These are phyloP conservation scores for Phytophthora constricta DNA, from an alignment of 352 stramenopile genomes.

Conservation along the genomic window DNA sequence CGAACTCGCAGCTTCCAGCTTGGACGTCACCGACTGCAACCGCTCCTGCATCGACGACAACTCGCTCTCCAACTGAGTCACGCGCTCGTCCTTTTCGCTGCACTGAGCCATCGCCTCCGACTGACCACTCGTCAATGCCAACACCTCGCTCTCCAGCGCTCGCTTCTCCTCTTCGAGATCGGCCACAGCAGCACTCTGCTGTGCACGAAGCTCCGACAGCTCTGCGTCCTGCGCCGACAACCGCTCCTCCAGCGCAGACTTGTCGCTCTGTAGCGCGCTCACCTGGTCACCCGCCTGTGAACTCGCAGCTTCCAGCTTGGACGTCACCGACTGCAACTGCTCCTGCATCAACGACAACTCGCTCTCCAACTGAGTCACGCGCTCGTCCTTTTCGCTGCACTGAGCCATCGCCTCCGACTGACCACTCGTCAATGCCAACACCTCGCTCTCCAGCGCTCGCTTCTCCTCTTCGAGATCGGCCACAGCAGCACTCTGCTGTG, in stretches of 20 bases:
- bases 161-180: neutral
- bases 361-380: neutral
- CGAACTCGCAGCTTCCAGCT: neutral
- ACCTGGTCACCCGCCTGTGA: neutral
- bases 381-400: neutral
- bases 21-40: neutral
- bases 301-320: neutral
- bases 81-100: neutral
- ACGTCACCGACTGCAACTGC: neutral
- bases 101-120: neutral
- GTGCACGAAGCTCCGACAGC: neutral
- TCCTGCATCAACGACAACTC: neutral
- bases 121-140: neutral
- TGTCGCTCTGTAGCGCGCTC: neutral
- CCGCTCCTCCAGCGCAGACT: neutral
- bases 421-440: neutral
- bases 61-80: neutral
- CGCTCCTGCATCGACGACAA: neutral
- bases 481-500: neutral
- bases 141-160: neutral
- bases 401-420: neutral
- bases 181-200: neutral
- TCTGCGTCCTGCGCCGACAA: neutral
- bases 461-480: neutral
- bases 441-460: neutral